These are phyloP conservation scores for Podospora bellae-mahoneyi DNA, from an alignment of 495 filamentous ascomycete genomes.

Conservation along the genomic window DNA sequence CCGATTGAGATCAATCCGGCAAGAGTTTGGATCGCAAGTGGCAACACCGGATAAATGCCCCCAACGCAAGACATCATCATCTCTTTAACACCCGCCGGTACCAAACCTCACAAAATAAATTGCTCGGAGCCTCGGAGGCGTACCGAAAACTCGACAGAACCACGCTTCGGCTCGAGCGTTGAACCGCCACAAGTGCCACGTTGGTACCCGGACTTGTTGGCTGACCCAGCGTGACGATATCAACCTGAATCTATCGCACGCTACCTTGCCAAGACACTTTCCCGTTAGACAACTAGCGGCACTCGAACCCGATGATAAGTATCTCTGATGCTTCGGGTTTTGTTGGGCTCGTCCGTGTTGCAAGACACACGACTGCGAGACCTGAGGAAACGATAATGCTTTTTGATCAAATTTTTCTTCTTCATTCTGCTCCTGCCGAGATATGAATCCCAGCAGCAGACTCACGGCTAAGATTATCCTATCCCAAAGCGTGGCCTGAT, in stretches of 20 bases:
- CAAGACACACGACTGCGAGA: too few relatives aligned
- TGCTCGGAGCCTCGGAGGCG: neutral
- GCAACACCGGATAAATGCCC: neutral
- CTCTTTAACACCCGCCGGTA: neutral
- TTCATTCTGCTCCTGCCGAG: conserved; percentile 1
- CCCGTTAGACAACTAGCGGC: neutral
- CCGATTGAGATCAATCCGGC: neutral
- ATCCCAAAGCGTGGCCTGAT: neutral
- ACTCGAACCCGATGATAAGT: neutral
- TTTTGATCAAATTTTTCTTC: neutral
- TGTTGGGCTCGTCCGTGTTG: too few relatives aligned
- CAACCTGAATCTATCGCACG: neutral
- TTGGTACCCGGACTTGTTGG: neutral
- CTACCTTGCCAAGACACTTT: neutral
- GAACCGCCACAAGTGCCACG: neutral
- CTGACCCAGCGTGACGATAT: neutral
- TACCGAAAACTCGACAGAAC: neutral
- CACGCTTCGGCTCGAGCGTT: neutral
- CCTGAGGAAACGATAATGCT: too few relatives aligned
- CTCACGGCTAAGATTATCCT: neutral
- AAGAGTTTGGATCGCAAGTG: neutral
- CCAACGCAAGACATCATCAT: neutral
- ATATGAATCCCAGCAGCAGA: conserved; percentile 1
- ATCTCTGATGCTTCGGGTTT: too few relatives aligned
- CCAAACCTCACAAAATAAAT: neutral